Percentiles rank a stretch among this genome's conserved stretches.
Conservation (phyloP, 768 basidiomycete genomes). For the Amanita jacksonii region DNA sequence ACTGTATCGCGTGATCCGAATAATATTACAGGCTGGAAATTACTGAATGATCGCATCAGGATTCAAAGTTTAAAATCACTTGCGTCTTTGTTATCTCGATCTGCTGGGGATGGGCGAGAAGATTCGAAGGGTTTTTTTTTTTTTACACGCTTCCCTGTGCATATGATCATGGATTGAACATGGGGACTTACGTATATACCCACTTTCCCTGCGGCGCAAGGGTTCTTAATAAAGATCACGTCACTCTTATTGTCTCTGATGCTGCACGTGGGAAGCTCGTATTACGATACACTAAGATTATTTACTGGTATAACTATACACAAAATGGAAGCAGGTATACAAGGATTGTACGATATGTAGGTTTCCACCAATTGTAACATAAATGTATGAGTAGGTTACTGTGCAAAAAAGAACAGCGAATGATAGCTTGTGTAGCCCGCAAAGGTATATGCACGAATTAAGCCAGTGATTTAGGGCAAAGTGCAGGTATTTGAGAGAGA, state of each 20-base stretch:
- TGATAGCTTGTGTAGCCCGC: background rate
- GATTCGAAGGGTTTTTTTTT: background rate
- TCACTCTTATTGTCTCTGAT: constrained; percentile 1
- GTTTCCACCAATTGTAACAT: constrained; percentile 1
- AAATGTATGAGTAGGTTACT: constrained; percentile 2
- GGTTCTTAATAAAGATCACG: constrained; percentile 2
- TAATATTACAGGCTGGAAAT: background rate
- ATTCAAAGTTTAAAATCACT: constrained; percentile 3
- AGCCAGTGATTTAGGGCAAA: background rate
- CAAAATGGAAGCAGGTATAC: constrained; percentile 7
- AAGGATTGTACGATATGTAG: background rate
- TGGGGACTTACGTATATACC: constrained; percentile 7
- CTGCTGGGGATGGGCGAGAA: constrained; percentile 1
- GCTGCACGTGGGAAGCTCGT: background rate
- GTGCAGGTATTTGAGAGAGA: too few species aligned
- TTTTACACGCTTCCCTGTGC: constrained; percentile 4
- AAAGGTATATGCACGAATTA: constrained; percentile 3
- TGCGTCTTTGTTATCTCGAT: constrained; percentile 5
- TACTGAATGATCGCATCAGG: constrained; percentile 1
- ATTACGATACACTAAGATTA: constrained; percentile 2
- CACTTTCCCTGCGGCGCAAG: constrained; percentile 3
- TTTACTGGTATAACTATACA: constrained; percentile 9
- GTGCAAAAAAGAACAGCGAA: constrained; percentile 6
- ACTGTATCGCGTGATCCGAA: constrained; percentile 6
- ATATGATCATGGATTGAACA: constrained; percentile 6